Conservation (phyloP, 176 grass and related monocot species). For the Tuctoria greenei region DNA sequence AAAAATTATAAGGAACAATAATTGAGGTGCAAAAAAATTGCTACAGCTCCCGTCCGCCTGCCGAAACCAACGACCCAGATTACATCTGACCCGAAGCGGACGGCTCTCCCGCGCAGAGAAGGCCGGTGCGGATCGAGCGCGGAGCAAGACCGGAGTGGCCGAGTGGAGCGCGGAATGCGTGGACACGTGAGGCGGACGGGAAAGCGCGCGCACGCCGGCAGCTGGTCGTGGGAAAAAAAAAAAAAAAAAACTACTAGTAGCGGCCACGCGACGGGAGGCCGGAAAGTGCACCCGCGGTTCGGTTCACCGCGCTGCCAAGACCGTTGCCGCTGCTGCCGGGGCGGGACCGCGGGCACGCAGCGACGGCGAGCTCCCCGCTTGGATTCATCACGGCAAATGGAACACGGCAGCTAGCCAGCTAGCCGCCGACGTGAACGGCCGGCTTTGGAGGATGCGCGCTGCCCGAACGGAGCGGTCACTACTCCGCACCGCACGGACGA, state of each 20-base stretch:
- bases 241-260: too few species aligned
- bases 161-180: neutral
- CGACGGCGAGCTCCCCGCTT: neutral
- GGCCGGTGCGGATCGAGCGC: too few species aligned
- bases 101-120: neutral
- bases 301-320: neutral
- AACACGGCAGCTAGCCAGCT: neutral
- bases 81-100: neutral
- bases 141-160: too few species aligned
- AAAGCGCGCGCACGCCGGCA: conserved; percentile 17
- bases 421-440: neutral
- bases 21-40: neutral
- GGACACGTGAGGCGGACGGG: conserved; percentile 42
- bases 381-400: neutral
- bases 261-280: too few species aligned
- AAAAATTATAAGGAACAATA: neutral
- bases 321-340: neutral
- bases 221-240: neutral
- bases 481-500: neutral
- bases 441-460: too few species aligned
- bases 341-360: neutral
- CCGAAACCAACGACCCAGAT: neutral
- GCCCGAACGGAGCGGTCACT: too few species aligned
- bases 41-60: too few species aligned
- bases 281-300: neutral